Percentiles rank a stretch among this genome's conserved stretches.
Conservation (phyloP, 2,329 filamentous ascomycete genomes). For the Clathrospora elynae region DNA sequence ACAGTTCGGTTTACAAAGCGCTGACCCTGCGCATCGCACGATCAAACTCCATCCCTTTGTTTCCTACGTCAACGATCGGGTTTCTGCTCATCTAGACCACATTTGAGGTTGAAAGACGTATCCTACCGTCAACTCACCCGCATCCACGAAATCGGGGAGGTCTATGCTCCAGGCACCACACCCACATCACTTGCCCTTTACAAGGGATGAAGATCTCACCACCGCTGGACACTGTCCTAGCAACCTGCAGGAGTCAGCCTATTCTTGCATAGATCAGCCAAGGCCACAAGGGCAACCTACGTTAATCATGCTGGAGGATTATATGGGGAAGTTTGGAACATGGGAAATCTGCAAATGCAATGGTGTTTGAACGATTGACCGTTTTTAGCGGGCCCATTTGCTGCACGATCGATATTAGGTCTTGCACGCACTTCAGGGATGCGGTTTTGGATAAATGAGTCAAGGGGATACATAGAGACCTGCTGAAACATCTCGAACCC, state of each 20-base stretch:
- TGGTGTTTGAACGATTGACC: conserved; percentile 1
- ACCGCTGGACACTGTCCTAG: background rate
- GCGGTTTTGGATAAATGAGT: background rate
- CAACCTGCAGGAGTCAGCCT: background rate
- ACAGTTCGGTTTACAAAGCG: background rate
- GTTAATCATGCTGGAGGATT: background rate
- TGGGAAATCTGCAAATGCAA: conserved; percentile 7
- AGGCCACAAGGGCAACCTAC: background rate
- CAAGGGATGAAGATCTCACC: conserved; percentile 6
- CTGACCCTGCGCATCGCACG: conserved; percentile 2
- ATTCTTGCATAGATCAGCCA: background rate
- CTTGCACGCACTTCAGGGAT: conserved; percentile 8
- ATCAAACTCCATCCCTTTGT: background rate
- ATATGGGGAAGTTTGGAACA: conserved; percentile 10
- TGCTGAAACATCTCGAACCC: too few relatives aligned
- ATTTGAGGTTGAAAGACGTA: background rate
- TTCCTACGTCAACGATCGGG: conserved; percentile 17
- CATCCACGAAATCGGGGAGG: background rate
- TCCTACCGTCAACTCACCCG: background rate
- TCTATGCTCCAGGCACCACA: conserved; percentile 2
- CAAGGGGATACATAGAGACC: too few relatives aligned
- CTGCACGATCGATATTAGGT: conserved; percentile 11
- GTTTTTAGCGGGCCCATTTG: background rate
- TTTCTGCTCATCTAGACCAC: background rate
- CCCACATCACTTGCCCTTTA: conserved; percentile 5